Conservation (phyloP, 257 asterid genomes). For the Perilla frutescens region DNA sequence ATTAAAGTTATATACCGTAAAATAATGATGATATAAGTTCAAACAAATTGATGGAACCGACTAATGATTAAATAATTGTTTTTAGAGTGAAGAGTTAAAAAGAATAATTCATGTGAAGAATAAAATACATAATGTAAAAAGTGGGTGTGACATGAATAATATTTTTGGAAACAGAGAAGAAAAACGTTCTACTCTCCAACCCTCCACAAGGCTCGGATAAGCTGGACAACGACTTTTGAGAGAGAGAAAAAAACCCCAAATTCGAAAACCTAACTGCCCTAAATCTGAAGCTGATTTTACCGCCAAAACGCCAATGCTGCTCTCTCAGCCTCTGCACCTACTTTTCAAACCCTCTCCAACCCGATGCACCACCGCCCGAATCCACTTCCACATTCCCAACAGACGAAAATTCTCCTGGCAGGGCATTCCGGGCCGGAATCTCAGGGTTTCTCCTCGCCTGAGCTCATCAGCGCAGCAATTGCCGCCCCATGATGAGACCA, state of each 20-base stretch:
- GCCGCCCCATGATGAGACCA: slow-evolving; percentile 31
- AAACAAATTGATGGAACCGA: too few species aligned
- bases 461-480: slow-evolving; percentile 35
- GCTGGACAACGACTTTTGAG: not conserved
- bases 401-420: not conserved
- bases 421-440: slow-evolving; percentile 26
- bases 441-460: slow-evolving; percentile 25
- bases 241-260: slow-evolving; percentile 18
- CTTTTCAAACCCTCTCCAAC: slow-evolving; percentile 21
- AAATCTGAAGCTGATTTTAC: slow-evolving; percentile 40
- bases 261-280: slow-evolving; percentile 22
- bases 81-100: too few species aligned
- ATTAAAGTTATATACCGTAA: too few species aligned
- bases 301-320: slow-evolving; percentile 52
- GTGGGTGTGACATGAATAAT: too few species aligned
- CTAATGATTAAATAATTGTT: too few species aligned
- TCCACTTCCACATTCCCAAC: slow-evolving; percentile 13
- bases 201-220: slow-evolving; percentile 29
- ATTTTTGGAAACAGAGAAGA: too few species aligned
- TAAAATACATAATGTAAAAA: too few species aligned
- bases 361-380: slow-evolving; percentile 18
- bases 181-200: not conserved
- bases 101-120: too few species aligned
- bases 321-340: slow-evolving; percentile 35
- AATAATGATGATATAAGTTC: too few species aligned